Percentiles rank a stretch among this genome's conserved stretches.
Conservation (phyloP, 192 early-diverging fungal species). For the Coemansia sp. region DNA sequence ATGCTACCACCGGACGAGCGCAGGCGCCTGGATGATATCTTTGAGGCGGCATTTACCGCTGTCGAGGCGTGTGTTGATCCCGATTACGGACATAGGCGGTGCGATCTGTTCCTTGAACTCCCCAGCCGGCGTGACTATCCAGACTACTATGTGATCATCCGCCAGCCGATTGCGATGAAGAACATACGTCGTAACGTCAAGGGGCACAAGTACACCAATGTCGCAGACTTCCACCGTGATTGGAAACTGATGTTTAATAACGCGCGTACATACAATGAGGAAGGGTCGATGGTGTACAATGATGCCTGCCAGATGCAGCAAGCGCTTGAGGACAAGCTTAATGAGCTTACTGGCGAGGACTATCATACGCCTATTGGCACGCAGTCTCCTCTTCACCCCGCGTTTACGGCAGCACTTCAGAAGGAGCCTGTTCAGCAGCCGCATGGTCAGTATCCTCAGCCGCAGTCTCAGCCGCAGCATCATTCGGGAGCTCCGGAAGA, state of each 20-base stretch:
- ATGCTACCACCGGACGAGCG: conserved; percentile 35
- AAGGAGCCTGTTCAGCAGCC: too few species aligned
- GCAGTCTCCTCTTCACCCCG: conserved; percentile 16
- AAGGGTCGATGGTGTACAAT: conserved; percentile 86
- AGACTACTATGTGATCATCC: conserved; percentile 88
- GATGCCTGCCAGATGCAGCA: conserved; percentile 71
- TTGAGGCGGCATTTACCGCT: conserved; percentile 34
- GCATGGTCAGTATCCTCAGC: not conserved
- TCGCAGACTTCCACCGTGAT: conserved; percentile 72
- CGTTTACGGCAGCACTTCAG: conserved; percentile 15
- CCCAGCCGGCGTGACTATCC: conserved; percentile 74
- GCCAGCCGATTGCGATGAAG: conserved; percentile 85
- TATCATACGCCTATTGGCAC: conserved; percentile 21
- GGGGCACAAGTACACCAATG: conserved; percentile 62
- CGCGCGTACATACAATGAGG: conserved; percentile 88
- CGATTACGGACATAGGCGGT: conserved; percentile 52
- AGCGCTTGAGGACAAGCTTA: conserved; percentile 33
- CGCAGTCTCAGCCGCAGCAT: not conserved
- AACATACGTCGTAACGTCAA: conserved; percentile 77
- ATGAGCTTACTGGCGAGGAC: conserved; percentile 24
- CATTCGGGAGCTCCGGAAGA: not conserved
- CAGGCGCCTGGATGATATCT: conserved; percentile 23
- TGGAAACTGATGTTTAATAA: conserved; percentile 88
- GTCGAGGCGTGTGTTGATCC: conserved; percentile 32
- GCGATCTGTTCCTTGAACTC: conserved; percentile 78